Evolutionary conservation across 2,329 filamentous ascomycete genomes (phyloP).

Genomic region (Harringtonia lauricola): DNA sequence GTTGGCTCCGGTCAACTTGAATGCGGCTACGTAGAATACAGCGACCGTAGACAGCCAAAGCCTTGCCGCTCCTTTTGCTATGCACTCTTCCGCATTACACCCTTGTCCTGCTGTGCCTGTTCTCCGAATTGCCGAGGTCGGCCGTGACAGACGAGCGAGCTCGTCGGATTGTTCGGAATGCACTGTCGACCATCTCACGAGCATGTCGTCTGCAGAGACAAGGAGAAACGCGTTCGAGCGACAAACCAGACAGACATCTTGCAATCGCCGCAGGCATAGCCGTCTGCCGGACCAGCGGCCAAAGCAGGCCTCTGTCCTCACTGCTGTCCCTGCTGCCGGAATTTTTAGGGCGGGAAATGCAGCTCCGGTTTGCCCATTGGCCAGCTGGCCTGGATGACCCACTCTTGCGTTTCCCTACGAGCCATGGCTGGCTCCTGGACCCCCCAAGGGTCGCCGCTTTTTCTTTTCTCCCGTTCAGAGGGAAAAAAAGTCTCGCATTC

Average conservation of each 20-base stretch:
- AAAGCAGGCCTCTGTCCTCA: conserved; percentile 2
- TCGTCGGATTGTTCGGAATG: too few species aligned
- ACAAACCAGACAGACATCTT: neutral
- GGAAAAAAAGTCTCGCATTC: conserved; percentile 11
- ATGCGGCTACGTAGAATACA: too few species aligned
- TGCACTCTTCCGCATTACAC: too few species aligned
- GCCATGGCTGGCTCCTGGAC: neutral
- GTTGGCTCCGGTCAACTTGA: too few species aligned
- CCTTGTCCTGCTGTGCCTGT: too few species aligned
- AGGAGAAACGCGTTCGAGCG: too few species aligned
- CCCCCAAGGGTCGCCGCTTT: conserved; percentile 4
- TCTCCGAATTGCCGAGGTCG: too few species aligned
- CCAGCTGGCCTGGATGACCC: conserved; percentile 5
- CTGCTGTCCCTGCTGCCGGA: conserved; percentile 10
- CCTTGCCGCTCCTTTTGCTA: too few species aligned
- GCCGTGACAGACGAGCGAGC: too few species aligned
- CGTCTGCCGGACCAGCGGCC: conserved; percentile 10
- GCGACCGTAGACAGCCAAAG: too few species aligned
- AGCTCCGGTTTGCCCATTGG: conserved; percentile 11
- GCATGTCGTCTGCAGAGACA: too few species aligned
- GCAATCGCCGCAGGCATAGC: neutral
- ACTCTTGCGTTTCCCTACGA: conserved; percentile 2
- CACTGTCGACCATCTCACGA: too few species aligned
- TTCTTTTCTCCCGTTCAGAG: conserved; percentile 4
- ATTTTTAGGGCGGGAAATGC: conserved; percentile 14